Percentiles rank a stretch among this genome's conserved stretches.
Evolutionary conservation across 257 asterid genomes (phyloP).

Genomic region (Anisodus tanguticus): DNA sequence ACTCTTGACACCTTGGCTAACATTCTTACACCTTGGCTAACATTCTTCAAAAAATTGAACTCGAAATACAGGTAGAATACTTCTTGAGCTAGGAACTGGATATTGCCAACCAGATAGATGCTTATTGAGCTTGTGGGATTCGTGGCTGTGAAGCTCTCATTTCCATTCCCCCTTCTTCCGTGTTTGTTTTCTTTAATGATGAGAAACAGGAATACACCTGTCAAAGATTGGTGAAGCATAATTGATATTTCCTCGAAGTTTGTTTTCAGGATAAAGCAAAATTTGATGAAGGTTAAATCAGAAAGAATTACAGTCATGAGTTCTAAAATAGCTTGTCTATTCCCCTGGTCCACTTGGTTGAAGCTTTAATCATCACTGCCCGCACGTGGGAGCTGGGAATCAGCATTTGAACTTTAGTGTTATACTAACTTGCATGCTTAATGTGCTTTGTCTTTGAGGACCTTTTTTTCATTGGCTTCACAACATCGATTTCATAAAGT

Average conservation of each 20-base stretch:
- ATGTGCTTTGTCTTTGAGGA: neutral
- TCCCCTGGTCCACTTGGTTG: slow-evolving; percentile 1
- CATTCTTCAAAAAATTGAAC: neutral
- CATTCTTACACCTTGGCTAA: neutral
- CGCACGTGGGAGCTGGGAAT: slow-evolving; percentile 1
- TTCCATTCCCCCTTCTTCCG: neutral
- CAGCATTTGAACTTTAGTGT: neutral
- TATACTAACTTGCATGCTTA: neutral
- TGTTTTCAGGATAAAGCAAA: neutral
- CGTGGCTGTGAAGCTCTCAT: neutral
- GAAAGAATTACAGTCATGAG: neutral
- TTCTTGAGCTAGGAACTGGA: neutral
- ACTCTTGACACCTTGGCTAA: neutral
- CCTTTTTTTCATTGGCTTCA: slow-evolving; percentile 15
- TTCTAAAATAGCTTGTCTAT: neutral
- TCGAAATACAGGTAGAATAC: neutral
- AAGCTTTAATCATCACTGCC: neutral
- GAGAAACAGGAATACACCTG: neutral
- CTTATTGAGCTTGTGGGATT: neutral
- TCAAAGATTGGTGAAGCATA: neutral
- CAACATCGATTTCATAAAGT: neutral
- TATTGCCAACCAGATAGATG: slow-evolving; percentile 2
- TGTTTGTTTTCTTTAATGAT: slow-evolving; percentile 1
- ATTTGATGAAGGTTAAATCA: neutral
- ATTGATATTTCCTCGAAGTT: neutral